Conservation (phyloP, 73 alveolate genomes). For the Stentor roeselii region DNA sequence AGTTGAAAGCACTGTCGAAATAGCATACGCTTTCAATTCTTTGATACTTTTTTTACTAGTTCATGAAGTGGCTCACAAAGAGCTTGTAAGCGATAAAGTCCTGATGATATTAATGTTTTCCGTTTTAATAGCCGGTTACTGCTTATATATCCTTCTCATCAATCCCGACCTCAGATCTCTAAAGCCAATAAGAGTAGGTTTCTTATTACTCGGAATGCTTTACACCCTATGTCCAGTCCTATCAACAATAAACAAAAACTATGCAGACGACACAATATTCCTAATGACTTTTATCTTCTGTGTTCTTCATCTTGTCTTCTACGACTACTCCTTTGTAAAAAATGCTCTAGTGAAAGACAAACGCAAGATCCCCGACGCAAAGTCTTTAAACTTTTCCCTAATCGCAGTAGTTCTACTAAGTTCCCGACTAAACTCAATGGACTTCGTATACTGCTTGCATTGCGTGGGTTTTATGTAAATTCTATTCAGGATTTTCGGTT, state of each 20-base stretch:
- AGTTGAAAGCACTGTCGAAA: constrained; percentile 4
- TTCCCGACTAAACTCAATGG: not conserved
- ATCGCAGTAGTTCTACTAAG: not conserved
- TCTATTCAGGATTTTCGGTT: constrained; percentile 7
- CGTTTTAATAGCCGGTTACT: not conserved
- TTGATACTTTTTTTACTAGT: not conserved
- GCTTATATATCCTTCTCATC: not conserved
- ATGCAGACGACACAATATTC: constrained; percentile 20
- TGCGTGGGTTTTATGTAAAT: not conserved
- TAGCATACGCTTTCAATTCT: not conserved
- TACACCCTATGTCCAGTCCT: constrained; percentile 14
- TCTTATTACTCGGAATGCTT: not conserved
- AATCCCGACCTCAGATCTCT: not conserved
- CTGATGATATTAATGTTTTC: not conserved
- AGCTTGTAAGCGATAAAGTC: not conserved
- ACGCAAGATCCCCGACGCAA: not conserved
- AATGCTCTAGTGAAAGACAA: not conserved
- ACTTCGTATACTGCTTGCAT: not conserved
- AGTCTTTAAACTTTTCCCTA: not conserved
- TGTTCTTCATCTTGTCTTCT: not conserved
- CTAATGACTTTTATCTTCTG: constrained; percentile 21
- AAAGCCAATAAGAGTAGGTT: not conserved
- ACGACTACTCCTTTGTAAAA: not conserved
- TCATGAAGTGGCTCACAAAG: not conserved
- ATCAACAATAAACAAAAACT: constrained; percentile 18